Conservation (phyloP, 352 stramenopile genomes). For the Thraustotheca clavata region DNA sequence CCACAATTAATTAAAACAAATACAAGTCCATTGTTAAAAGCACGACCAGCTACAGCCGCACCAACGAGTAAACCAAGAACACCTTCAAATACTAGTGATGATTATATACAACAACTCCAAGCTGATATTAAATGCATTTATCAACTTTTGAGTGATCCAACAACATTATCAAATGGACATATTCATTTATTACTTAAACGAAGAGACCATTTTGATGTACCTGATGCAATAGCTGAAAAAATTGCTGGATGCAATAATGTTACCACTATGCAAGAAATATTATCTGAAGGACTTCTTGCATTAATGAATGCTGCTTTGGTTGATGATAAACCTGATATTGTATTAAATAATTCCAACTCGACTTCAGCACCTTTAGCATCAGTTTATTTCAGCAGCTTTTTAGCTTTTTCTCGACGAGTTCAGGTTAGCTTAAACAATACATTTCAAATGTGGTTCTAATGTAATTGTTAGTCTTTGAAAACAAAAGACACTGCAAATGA, state of each 20-base stretch:
- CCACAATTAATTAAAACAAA: no score
- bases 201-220: neutral
- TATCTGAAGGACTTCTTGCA: neutral
- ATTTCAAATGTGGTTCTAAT: neutral
- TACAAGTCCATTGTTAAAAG: no score
- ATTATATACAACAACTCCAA: conserved; percentile 52
- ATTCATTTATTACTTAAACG: neutral
- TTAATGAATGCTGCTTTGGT: neutral
- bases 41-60: no score
- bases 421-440: conserved; percentile 28
- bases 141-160: conserved; percentile 19
- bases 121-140: conserved; percentile 40
- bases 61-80: no score
- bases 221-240: neutral
- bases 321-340: neutral
- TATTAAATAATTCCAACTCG: no score
- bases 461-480: conserved; percentile 30
- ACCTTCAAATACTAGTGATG: no score
- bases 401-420: conserved; percentile 36
- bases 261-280: neutral
- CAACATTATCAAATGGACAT: neutral
- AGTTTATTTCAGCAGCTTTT: conserved; percentile 38
- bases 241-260: neutral
- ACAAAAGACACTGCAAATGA: conserved; percentile 28
- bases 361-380: conserved; percentile 12